phyloP scores from a whole-genome alignment of 805 yeast genomes.

The Pichia cephalocereana region DNA sequence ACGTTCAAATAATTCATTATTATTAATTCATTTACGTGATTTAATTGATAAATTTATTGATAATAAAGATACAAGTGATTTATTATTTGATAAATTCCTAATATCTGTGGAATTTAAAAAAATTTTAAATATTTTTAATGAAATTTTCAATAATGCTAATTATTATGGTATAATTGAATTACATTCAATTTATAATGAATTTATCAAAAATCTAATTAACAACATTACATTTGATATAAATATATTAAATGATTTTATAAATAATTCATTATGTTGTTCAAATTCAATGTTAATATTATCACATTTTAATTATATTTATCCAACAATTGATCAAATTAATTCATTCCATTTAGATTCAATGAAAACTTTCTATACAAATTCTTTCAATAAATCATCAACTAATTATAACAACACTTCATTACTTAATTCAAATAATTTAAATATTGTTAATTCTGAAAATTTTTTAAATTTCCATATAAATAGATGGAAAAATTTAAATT shows the following conservation, averaged over 20 bases:
- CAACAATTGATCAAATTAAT: not conserved
- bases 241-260: too few relatives aligned
- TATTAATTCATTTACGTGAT: conserved; percentile 5
- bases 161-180: not conserved
- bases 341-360: not conserved
- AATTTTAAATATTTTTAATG: not conserved
- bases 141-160: not conserved
- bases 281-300: not conserved
- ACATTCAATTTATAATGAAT: not conserved
- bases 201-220: not conserved
- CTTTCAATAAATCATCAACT: too few relatives aligned
- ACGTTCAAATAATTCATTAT: conserved; percentile 6
- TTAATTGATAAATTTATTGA: not conserved
- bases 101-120: not conserved
- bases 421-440: not conserved
- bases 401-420: too few relatives aligned
- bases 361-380: not conserved
- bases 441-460: conserved; percentile 13
- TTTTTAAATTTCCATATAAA: conserved; percentile 17
- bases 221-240: not conserved
- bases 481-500: conserved; percentile 15
- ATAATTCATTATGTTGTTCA: not conserved
- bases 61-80: not conserved
- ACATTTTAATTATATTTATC: not conserved
- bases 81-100: too few relatives aligned